Evolutionary conservation across 1,139 yeast species (phyloP), one percentile per base, ranked within the genome.

Genomic region (Yamadazyma dushanensis): DNA sequence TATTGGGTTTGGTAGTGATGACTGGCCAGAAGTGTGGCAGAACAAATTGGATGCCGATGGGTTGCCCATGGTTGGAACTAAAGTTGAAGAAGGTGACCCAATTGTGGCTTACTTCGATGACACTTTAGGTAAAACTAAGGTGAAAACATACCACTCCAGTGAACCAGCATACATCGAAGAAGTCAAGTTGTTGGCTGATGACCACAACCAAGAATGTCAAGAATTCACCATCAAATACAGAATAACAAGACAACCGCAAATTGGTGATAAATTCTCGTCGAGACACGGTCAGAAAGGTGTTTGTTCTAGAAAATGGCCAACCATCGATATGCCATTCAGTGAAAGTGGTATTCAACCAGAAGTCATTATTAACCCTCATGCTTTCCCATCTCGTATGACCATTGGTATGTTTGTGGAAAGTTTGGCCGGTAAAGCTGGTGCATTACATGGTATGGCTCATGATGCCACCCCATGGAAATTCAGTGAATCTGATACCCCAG

Each of bases 241-340:
- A 62, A 72, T 92, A 36, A 83, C 96, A 44, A 83, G 99, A 70
- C 78, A 87, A 31, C 97, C 98, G 20, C 75, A 86, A 51, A 92
- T 94, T 60, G 99, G 99, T 62, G 99, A 92, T 67, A 92, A 92
- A 66, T 92, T 94, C 59, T 90, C 97, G 7, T 90, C 97, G 16
- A 82, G 98, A 66, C 98, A 92, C 70, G 98, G 98, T 44, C 99
- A 92, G 66, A 92, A 92, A 67, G 99, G 99, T 78, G 98, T 92
- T 43, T 92, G 97, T 67, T 90, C 97, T 10, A 85, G 96, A 61
- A 92, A 90, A 63, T 92, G 97, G 96, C 98, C 97, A 17, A 83
- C 88, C 35, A 73, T 86, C 46, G 98, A 92, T 59, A 83, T 92
- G 96, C 99, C 99, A 41, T 92, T 92, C 67, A 79, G 89, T 46